phyloP scores from a whole-genome alignment of 2,329 filamentous ascomycete species.

The Metarhizium humberi region DNA sequence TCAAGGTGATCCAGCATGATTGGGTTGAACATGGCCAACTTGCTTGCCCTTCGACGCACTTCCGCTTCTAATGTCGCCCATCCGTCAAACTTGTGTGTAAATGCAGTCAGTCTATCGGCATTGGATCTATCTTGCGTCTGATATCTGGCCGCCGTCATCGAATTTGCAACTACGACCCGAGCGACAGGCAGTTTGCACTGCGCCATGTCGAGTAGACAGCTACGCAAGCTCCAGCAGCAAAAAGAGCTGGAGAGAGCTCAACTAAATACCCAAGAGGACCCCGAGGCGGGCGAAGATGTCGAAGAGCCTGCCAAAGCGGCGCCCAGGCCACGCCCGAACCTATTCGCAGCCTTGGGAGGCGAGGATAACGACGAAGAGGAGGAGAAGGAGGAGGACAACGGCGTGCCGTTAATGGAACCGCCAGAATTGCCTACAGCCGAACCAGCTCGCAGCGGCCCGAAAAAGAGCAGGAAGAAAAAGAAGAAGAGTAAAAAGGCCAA shows the following conservation, averaged over 20 bases:
- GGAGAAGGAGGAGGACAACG: constrained; percentile 23
- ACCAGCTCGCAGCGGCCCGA: constrained; percentile 20
- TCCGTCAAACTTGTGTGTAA: background rate
- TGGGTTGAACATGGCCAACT: background rate
- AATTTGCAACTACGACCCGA: background rate
- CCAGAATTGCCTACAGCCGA: background rate
- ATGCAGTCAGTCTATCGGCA: background rate
- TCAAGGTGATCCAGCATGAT: background rate
- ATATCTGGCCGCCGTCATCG: background rate
- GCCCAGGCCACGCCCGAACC: constrained; percentile 31
- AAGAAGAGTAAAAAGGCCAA: constrained; percentile 23
- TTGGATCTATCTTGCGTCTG: background rate
- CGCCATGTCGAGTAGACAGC: constrained; percentile 40
- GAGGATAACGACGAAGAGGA: constrained; percentile 31
- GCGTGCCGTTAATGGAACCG: constrained; percentile 14
- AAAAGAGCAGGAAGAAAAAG: constrained; percentile 28
- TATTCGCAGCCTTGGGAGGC: constrained; percentile 44
- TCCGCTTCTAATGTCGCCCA: background rate
- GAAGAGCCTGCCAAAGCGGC: constrained; percentile 19
- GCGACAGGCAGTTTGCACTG: background rate
- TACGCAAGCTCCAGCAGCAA: constrained; percentile 43
- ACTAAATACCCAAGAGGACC: constrained; percentile 7
- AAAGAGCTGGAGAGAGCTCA: constrained; percentile 30
- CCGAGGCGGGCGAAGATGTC: constrained; percentile 22
- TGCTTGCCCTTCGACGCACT: background rate